Evolutionary conservation across 768 basidiomycete species (phyloP), one percentile per base, ranked within the genome.

Genomic region (Boletus subparvulus): DNA sequence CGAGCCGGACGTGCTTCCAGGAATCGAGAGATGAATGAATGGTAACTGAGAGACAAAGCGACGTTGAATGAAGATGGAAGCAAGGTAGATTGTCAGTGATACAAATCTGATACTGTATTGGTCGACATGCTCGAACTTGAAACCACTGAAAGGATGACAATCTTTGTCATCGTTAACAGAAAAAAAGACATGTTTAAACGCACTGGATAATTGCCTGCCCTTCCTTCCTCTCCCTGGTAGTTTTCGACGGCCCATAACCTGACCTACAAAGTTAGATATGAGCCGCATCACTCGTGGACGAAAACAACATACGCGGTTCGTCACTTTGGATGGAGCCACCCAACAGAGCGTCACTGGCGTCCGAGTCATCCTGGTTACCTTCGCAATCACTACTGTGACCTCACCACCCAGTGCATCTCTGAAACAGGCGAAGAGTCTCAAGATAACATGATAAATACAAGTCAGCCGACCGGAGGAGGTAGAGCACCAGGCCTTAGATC

Each of bases 191-290:
- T 7, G 14, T 8, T 13, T 26, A 33, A 39, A 53, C n/a, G 16
- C 19, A 21, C 17, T 32, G n/a, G 8, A 41, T 21, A 5, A 1
- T 45, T 0, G 45, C 65, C 17, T 60, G 81, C 83, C 65, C 77
- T 81, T 2, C 81, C 85, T 72, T 89, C 87, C 56, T 87, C 83
- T 3, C 88, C 90, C 69, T 92, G 90, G 65, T 83, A 92, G 50
- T 86, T 90, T 59, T 92, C 90, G 2, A 91, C 80, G 0, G 89
- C 91, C 5, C 89, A 80, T 7, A 92, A 74, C 10, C 81, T 78
- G 41, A 90, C 81, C 87, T 88, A 48, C 6, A 47, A 47, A 19
- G 16, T 52, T 21, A 53, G 46, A 36, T 26, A 19, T 13, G 16
- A 11, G 3, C 2, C 11, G 9, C 21, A 40, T n/a, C 21, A 11